These are phyloP conservation scores for Mikania micrantha DNA, from an alignment of 129 eudicot genomes.

Conservation along the genomic window DNA sequence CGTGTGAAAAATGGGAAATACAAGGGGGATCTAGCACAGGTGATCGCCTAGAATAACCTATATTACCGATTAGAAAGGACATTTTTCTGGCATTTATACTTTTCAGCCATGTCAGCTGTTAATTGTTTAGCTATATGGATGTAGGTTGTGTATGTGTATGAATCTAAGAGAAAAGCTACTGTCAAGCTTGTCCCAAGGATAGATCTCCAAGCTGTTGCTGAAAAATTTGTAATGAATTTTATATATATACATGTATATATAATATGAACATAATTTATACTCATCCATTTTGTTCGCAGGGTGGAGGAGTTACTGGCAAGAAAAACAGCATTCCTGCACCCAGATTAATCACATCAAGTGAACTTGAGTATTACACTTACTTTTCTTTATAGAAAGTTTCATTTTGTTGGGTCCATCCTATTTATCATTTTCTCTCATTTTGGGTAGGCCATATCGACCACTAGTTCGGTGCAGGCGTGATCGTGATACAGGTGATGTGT, in stretches of 20 bases:
- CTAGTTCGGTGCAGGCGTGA: constrained; percentile 63
- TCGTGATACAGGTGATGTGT: constrained; percentile 54
- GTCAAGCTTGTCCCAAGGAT: constrained; percentile 84
- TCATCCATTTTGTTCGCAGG: constrained; percentile 34
- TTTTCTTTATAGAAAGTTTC: not conserved
- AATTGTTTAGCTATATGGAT: constrained; percentile 10
- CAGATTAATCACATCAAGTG: constrained; percentile 67
- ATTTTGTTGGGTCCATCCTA: not conserved
- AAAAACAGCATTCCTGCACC: constrained; percentile 54
- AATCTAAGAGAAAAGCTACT: constrained; percentile 56
- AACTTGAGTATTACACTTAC: constrained; percentile 60
- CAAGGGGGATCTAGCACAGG: constrained; percentile 91
- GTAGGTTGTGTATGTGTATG: constrained; percentile 70
- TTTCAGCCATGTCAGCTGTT: constrained; percentile 1
- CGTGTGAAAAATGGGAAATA: constrained; percentile 85
- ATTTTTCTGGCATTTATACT: not conserved
- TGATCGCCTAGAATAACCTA: constrained; percentile 11
- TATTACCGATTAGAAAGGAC: not conserved
- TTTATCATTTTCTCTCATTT: not conserved
- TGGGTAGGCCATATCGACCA: constrained; percentile 75
- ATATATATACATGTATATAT: not conserved
- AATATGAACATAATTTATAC: not conserved
- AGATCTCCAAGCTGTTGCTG: constrained; percentile 69
- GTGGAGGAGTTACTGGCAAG: constrained; percentile 63
- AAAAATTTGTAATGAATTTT: constrained; percentile 58